phyloP scores from a whole-genome alignment of 179 eudicot species.

The Actinidia arguta region DNA sequence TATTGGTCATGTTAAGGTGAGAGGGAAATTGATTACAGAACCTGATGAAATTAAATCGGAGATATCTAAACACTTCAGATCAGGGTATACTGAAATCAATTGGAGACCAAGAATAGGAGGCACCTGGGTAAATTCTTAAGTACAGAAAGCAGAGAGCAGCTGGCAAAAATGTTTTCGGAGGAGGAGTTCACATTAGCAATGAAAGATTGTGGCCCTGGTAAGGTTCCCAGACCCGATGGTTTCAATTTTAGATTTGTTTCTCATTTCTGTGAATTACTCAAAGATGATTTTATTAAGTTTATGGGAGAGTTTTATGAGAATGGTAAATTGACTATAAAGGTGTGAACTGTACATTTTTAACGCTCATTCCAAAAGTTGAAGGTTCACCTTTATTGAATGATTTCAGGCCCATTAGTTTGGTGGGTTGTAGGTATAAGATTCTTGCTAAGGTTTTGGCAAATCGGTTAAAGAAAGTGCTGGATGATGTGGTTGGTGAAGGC shows the following conservation, averaged over 20 bases:
- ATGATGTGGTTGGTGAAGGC: too few species aligned
- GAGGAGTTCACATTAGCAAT: not conserved
- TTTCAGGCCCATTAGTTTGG: not conserved
- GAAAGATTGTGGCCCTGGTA: not conserved
- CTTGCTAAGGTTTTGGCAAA: too few species aligned
- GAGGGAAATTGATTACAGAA: not conserved
- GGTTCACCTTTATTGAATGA: not conserved
- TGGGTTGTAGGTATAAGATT: too few species aligned
- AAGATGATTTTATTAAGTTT: not conserved
- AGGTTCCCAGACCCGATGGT: not conserved
- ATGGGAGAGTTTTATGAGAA: not conserved
- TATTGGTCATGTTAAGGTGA: not conserved
- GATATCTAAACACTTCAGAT: not conserved
- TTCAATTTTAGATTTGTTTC: not conserved
- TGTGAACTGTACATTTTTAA: not conserved
- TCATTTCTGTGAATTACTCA: not conserved
- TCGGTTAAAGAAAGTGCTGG: too few species aligned
- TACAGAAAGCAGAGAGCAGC: too few species aligned
- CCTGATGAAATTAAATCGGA: not conserved
- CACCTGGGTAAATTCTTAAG: not conserved
- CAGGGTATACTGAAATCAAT: not conserved
- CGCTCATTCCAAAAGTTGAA: not conserved
- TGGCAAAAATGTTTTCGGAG: not conserved
- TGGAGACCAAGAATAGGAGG: not conserved
- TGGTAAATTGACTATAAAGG: not conserved